Evolutionary conservation across 441 rosid species (phyloP), one percentile per base, ranked within the genome.

Genomic region (Macaranga tanarius): DNA sequence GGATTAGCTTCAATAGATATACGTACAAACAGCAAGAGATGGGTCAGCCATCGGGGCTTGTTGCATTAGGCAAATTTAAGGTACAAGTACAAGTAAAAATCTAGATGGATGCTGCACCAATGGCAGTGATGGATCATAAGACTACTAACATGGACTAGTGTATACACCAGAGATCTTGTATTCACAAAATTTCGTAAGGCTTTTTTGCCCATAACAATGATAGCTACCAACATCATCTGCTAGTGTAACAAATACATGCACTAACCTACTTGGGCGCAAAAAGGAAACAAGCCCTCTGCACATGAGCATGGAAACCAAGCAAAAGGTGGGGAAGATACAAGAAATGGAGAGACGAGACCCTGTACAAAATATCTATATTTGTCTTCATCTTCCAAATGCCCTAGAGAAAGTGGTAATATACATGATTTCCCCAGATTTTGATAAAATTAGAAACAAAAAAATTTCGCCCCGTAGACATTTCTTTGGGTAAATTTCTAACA

Each of bases 281-380:
- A 65, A 67, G 70, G 74, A 82, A 82, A 72, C 25, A 45, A 80
- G 62, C 66, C 81, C 76, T 42, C 77, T 70, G 73, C 83, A 52
- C 50, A 67, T 25, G 47, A 70, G 80, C 64, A 76, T 67, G 70
- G 73, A 77, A 77, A 73, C 76, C 70, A 70, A 64, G 67, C 69
- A 62, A 72, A 73, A 72, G 48, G 44, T 58, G 69, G 77, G 74
- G 67, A 50, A 58, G 62, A 64, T 58, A 78, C 78, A 84, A 76
- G 80, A 73, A 69, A 77, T 65, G 86, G 86, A 45, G 69, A 83
- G 87, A 82, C 23, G 85, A 78, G 88, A 85, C 79, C 82, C 92
- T 90, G 89, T 88, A 90, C 95, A 90, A 76, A 76, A 75, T 79
- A 79, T 83, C 88, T 90, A 83, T 86, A 78, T 83, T 79, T 69